Percentiles rank a stretch among this genome's conserved stretches.
Conservation (phyloP, 768 basidiomycete species). For the Mycena polygramma region DNA sequence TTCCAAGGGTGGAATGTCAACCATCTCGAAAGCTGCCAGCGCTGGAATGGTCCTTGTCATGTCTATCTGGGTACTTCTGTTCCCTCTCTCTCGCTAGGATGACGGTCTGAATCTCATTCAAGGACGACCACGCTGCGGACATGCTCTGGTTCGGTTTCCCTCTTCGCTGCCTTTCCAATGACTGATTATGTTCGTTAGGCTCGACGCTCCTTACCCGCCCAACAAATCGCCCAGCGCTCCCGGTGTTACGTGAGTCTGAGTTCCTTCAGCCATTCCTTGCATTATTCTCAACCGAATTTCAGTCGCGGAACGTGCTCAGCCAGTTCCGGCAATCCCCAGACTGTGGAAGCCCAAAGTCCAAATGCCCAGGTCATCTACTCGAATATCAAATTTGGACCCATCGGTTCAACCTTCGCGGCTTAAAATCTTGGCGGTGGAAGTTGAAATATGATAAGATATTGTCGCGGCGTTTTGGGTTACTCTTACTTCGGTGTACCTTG, state of each 20-base stretch:
- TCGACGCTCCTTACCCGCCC: slow-evolving; percentile 30
- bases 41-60: slow-evolving; percentile 3
- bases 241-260: slow-evolving; percentile 33
- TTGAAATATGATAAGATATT: too few species aligned
- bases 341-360: slow-evolving; percentile 14
- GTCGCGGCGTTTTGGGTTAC: too few species aligned
- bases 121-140: not conserved
- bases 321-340: slow-evolving; percentile 7
- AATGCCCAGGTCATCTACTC: slow-evolving; percentile 24
- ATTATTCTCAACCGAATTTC: slow-evolving; percentile 7
- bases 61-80: not conserved
- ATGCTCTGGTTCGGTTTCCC: not conserved
- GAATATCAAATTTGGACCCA: too few species aligned
- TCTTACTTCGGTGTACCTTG: too few species aligned
- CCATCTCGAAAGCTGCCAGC: not conserved
- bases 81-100: not conserved
- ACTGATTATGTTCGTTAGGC: slow-evolving; percentile 12
- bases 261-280: slow-evolving; percentile 7
- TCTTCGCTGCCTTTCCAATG: not conserved
- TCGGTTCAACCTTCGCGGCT: too few species aligned
- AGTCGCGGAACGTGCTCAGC: slow-evolving; percentile 25
- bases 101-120: not conserved
- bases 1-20: not conserved
- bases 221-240: slow-evolving; percentile 25
- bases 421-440: too few species aligned